A percentile compares a stretch with the other conserved stretches of the same genome.
These are phyloP conservation scores for Speleostelium caveatum DNA, from an alignment of 78 protist genomes.

Conservation along the genomic window DNA sequence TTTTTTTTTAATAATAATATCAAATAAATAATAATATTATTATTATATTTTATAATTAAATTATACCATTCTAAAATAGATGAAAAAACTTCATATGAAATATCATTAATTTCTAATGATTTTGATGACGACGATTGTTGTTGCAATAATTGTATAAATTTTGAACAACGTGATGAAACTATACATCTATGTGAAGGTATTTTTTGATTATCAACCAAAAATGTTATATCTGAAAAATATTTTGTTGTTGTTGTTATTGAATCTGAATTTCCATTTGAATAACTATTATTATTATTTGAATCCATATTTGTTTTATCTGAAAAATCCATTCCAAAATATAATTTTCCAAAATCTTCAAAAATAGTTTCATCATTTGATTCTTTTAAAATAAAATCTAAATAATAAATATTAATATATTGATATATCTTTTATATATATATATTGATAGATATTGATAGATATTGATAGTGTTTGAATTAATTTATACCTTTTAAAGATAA, in stretches of 20 bases:
- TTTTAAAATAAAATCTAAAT: no score
- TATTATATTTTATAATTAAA: neutral
- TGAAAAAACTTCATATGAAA: constrained; percentile 14
- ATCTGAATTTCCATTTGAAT: neutral
- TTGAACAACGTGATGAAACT: constrained; percentile 4
- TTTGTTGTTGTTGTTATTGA: constrained; percentile 9
- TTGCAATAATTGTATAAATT: neutral
- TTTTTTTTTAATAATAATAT: no score
- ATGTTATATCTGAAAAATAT: constrained; percentile 40
- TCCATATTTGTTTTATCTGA: no score
- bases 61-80: constrained; percentile 40
- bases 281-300: neutral
- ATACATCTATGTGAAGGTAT: constrained; percentile 59
- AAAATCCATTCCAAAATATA: neutral
- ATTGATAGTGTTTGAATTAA: no score
- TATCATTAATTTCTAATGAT: constrained; percentile 38
- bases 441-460: no score
- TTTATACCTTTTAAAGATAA: constrained; percentile 2
- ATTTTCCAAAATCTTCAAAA: constrained; percentile 11
- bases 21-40: neutral
- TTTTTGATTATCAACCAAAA: constrained; percentile 24
- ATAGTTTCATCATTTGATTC: no score
- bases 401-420: no score
- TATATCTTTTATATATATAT: no score
- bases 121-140: neutral